Conservation (phyloP, 1,284 basidiomycete genomes). For the Hortiboletus rubellus region DNA sequence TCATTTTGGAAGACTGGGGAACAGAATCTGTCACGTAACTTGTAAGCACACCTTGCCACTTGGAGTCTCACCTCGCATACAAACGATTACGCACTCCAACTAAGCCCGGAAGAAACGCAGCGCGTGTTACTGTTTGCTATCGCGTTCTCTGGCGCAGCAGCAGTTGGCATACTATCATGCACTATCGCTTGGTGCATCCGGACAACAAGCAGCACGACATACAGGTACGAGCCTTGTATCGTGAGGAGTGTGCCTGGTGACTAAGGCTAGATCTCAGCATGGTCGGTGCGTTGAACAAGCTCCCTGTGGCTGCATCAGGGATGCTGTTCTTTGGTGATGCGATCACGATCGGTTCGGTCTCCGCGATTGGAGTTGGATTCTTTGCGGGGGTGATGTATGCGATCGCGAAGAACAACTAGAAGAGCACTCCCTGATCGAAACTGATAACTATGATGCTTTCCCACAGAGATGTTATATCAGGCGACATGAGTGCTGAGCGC, state of each 20-base stretch:
- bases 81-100: constrained; percentile 1
- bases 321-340: constrained; percentile 95
- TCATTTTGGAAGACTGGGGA: constrained; percentile 92
- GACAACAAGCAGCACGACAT: constrained; percentile 95
- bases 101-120: constrained; percentile 82
- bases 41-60: constrained; percentile 55
- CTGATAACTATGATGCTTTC: constrained; percentile 33
- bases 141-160: constrained; percentile 93
- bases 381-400: constrained; percentile 90
- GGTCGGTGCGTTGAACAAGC: constrained; percentile 98
- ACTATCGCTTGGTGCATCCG: constrained; percentile 99
- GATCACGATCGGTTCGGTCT: constrained; percentile 84
- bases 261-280: constrained; percentile 60
- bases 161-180: constrained; percentile 92
- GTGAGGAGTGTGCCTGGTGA: not conserved
- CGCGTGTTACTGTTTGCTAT: constrained; percentile 84
- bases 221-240: constrained; percentile 57
- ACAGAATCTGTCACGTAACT: constrained; percentile 80
- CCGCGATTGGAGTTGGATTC: constrained; percentile 88
- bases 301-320: constrained; percentile 94
- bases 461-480: not conserved
- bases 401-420: constrained; percentile 87
- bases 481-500: too few relatives aligned
- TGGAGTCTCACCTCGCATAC: constrained; percentile 6
- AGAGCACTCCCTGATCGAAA: constrained; percentile 53